Evolutionary conservation across 768 basidiomycete species (phyloP), one percentile per base, ranked within the genome.

Genomic region (Leccinum sublutescens): DNA sequence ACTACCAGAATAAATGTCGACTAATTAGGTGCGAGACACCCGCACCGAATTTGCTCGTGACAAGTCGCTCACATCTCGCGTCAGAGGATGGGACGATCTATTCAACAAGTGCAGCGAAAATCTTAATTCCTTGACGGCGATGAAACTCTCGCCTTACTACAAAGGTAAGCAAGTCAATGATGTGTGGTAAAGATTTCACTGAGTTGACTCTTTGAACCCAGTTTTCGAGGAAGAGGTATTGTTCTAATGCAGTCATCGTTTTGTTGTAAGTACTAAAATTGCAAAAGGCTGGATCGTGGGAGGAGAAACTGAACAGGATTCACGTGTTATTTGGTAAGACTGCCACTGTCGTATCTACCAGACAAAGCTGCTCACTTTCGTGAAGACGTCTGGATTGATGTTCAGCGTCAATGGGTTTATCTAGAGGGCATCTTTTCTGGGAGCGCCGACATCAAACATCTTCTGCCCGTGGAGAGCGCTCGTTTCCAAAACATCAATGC

Each of bases 341-440:
- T 14, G n/a, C 0, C 14, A 1, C 1, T 11, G 15, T n/a, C 6
- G 10, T 43, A 34, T 34, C 2, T n/a, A 29, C 50, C 12, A 9
- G 25, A 48, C 4, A 10, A 38, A 43, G n/a, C 21, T 34, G 29
- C 59, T 62, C 43, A 56, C 40, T 47, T 43, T 50, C 31, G 47
- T 47, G 54, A 72, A 93, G 93, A 99, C 74, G 90, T 98, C 38
- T 99, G 97, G 97, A 97, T 99, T 65, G 97, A 99, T 66, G 97
- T 99, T 15, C 97, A 99, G 67, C 86, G 97, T 7, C 97, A 99
- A 78, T 99, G 97, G 97, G 97, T 99, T 1, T 99, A 99, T 71
- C 82, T 99, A 54, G 97, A 99, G 74, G 97, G 97, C 47, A 99
- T 99, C 66, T 99, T 99, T 76, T 93, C 96, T n/a, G 95, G 96